These are phyloP conservation scores for Starmerella asiatica DNA, from an alignment of 805 yeast species.

Conservation along the genomic window DNA sequence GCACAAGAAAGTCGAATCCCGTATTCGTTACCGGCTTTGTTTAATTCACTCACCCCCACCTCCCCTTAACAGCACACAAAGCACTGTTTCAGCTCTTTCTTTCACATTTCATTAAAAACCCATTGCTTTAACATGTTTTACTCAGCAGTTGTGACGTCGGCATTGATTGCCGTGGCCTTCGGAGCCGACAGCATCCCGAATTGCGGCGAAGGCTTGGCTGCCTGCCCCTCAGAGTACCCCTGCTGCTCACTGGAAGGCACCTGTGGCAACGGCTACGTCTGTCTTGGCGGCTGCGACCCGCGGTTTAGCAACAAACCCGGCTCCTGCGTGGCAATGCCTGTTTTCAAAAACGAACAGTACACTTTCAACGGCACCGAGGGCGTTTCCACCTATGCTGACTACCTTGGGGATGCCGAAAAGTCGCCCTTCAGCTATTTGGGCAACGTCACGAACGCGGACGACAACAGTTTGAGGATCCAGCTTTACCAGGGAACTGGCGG, in stretches of 20 bases:
- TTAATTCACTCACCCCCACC: too few species aligned
- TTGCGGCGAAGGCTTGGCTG: conserved; percentile 22
- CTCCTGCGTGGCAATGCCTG: conserved; percentile 80
- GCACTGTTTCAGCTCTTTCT: too few species aligned
- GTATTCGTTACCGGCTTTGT: too few species aligned
- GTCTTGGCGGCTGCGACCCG: conserved; percentile 84
- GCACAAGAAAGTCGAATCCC: too few species aligned
- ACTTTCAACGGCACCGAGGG: conserved; percentile 24
- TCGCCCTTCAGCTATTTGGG: conserved; percentile 59
- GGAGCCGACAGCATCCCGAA: conserved; percentile 14
- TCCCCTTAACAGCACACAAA: too few species aligned
- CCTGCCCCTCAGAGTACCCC: conserved; percentile 68
- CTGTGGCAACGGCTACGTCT: conserved; percentile 65
- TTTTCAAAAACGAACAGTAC: conserved; percentile 27
- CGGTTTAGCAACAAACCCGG: conserved; percentile 46
- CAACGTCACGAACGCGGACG: conserved; percentile 36
- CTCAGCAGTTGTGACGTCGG: too few species aligned
- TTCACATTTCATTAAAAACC: too few species aligned
- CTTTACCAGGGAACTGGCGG: conserved; percentile 70
- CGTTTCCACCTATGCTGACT: conserved; percentile 30
- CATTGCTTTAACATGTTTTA: too few species aligned
- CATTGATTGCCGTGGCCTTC: conserved; percentile 3
- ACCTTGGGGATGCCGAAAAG: conserved; percentile 57
- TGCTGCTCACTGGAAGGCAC: conserved; percentile 74
- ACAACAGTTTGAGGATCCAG: conserved; percentile 43